Evolutionary conservation across 805 yeast species (phyloP).

Genomic region (Metschnikowia dekortorum): DNA sequence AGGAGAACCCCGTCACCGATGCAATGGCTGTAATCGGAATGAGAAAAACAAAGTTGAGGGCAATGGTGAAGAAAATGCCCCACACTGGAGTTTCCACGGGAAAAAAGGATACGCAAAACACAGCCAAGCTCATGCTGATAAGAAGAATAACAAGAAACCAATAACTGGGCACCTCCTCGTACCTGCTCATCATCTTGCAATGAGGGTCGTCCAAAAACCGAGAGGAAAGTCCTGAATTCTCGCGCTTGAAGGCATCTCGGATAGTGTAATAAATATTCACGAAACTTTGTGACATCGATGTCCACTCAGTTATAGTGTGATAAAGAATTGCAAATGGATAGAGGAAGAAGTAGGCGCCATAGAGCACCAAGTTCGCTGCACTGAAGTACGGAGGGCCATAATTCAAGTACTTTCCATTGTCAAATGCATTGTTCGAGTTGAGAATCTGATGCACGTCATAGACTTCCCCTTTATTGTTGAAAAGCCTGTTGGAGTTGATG

Average conservation of each 20-base stretch:
- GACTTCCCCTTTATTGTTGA: conserved; percentile 46
- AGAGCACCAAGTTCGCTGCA: conserved; percentile 57
- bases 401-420: conserved; percentile 41
- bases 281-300: conserved; percentile 36
- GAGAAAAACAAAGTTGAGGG: conserved; percentile 51
- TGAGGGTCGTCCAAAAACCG: conserved; percentile 46
- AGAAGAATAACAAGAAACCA: conserved; percentile 52
- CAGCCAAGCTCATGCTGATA: conserved; percentile 40
- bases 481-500: conserved; percentile 48
- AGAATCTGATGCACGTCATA: conserved; percentile 47
- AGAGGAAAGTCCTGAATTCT: conserved; percentile 2
- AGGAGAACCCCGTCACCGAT: conserved; percentile 56
- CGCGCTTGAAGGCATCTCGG: conserved; percentile 21
- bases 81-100: conserved; percentile 59
- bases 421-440: conserved; percentile 41
- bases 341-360: conserved; percentile 53
- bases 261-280: conserved; percentile 30
- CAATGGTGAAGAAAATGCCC: conserved; percentile 56
- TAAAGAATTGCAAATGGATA: conserved; percentile 55
- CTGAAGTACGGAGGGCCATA: conserved; percentile 65
- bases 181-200: conserved; percentile 52
- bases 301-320: conserved; percentile 44
- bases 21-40: conserved; percentile 60
- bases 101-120: conserved; percentile 42
- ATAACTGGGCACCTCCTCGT: conserved; percentile 72